These are phyloP conservation scores for Erigeron canadensis DNA, from an alignment of 129 eudicot species.

Conservation along the genomic window DNA sequence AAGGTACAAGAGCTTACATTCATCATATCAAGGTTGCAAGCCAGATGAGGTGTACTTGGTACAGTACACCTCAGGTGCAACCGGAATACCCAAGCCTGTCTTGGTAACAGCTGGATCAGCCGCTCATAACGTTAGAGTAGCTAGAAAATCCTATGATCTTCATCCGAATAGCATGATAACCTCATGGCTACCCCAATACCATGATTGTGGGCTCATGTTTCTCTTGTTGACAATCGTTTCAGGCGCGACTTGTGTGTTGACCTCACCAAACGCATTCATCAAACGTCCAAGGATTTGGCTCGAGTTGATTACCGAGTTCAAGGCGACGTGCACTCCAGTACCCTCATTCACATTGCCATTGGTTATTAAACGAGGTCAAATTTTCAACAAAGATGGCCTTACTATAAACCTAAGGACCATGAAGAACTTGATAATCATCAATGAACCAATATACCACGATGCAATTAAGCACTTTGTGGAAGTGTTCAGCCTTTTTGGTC, in stretches of 20 bases:
- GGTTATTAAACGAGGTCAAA: constrained; percentile 63
- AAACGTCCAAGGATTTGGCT: constrained; percentile 81
- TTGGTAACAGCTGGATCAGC: constrained; percentile 80
- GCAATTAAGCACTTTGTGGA: constrained; percentile 47
- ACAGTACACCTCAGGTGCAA: constrained; percentile 84
- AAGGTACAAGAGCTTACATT: constrained; percentile 1
- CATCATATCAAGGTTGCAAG: constrained; percentile 56
- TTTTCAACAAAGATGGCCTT: constrained; percentile 23
- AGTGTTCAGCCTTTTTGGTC: constrained; percentile 51
- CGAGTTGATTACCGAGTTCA: constrained; percentile 64
- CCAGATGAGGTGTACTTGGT: constrained; percentile 54
- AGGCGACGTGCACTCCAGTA: constrained; percentile 77
- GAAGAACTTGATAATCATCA: constrained; percentile 70
- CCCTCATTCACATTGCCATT: constrained; percentile 79
- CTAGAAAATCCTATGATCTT: constrained; percentile 63
- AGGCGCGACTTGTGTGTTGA: constrained; percentile 70
- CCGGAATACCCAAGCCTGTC: constrained; percentile 79
- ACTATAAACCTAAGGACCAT: constrained; percentile 47
- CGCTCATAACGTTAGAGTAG: constrained; percentile 75
- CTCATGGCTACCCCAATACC: constrained; percentile 89
- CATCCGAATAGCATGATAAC: constrained; percentile 63
- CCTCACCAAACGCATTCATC: constrained; percentile 62
- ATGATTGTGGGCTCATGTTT: constrained; percentile 89
- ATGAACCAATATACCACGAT: constrained; percentile 71
- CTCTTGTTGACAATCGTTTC: constrained; percentile 62